A percentile compares a stretch with the other conserved stretches of the same genome.
Conservation (phyloP, 805 yeast species). For the Wickerhamomyces pijperi region DNA sequence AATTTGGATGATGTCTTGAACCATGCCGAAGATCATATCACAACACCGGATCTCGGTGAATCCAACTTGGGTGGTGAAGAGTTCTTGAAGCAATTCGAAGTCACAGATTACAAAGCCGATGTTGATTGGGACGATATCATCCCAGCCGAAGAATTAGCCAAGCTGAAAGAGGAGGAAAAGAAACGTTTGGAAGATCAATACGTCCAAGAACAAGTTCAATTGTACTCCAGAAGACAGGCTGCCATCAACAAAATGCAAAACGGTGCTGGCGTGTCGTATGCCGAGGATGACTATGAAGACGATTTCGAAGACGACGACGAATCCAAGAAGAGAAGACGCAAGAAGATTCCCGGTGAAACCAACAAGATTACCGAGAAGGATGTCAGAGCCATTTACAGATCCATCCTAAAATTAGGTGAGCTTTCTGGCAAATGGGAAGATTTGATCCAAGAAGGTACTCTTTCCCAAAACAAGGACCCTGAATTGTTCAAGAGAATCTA, state of each 20-base stretch:
- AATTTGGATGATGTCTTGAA: conserved; percentile 91
- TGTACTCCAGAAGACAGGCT: conserved; percentile 73
- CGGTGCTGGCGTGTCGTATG: conserved; percentile 30
- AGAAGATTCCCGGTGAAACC: conserved; percentile 27
- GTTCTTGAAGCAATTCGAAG: conserved; percentile 92
- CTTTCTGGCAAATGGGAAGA: conserved; percentile 69
- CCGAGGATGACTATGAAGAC: conserved; percentile 28
- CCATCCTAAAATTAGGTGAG: conserved; percentile 76
- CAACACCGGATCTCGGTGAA: conserved; percentile 94
- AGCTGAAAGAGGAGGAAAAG: conserved; percentile 85
- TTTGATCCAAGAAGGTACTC: conserved; percentile 78
- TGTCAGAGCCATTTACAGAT: conserved; percentile 72
- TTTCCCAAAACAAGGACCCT: conserved; percentile 76
- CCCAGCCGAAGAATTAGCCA: conserved; percentile 85
- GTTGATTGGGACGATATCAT: conserved; percentile 99
- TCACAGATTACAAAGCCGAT: conserved; percentile 96
- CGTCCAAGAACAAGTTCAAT: conserved; percentile 79
- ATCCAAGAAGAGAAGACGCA: conserved; percentile 22
- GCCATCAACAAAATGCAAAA: conserved; percentile 53
- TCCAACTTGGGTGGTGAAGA: conserved; percentile 98
- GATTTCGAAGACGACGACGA: conserved; percentile 24
- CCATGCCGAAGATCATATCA: conserved; percentile 95
- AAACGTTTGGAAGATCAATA: conserved; percentile 77
- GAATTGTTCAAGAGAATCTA: conserved; percentile 67
- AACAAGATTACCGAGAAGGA: conserved; percentile 70